Evolutionary conservation across 2,329 filamentous ascomycete species (phyloP).

Genomic region (Beauveria bassiana): DNA sequence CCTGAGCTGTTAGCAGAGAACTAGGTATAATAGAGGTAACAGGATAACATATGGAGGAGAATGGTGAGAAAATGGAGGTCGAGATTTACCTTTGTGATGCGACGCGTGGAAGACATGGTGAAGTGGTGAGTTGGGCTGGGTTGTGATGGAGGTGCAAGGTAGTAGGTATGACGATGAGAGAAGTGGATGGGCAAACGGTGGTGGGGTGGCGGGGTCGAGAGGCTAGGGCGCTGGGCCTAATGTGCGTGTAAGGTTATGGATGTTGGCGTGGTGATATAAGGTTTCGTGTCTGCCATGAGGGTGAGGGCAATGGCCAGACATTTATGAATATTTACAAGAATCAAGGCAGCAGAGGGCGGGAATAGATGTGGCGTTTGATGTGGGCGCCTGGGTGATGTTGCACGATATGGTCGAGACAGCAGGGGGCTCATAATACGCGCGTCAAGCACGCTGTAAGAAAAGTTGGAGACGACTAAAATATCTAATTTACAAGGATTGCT

Average conservation of each 20-base stretch:
- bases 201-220: slow-evolving; percentile 1
- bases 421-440: too few species aligned
- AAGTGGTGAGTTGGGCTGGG: background rate
- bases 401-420: too few species aligned
- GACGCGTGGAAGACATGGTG: slow-evolving; percentile 33
- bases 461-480: too few species aligned
- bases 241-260: background rate
- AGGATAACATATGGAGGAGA: background rate
- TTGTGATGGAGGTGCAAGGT: background rate
- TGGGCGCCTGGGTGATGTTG: too few species aligned
- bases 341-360: too few species aligned
- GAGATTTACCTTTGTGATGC: slow-evolving; percentile 34
- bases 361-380: too few species aligned
- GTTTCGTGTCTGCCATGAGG: too few species aligned
- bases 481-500: too few species aligned
- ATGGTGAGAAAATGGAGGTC: background rate
- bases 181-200: background rate
- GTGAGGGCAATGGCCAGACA: too few species aligned
- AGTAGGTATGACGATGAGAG: background rate
- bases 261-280: too few species aligned
- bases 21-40: background rate
- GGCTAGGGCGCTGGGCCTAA: slow-evolving; percentile 9
- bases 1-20: slow-evolving; percentile 29
- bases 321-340: too few species aligned
- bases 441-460: too few species aligned